Evolutionary conservation across 2,329 filamentous ascomycete genomes (phyloP), one percentile per base, ranked within the genome.

Genomic region (Fusarium sp.): DNA sequence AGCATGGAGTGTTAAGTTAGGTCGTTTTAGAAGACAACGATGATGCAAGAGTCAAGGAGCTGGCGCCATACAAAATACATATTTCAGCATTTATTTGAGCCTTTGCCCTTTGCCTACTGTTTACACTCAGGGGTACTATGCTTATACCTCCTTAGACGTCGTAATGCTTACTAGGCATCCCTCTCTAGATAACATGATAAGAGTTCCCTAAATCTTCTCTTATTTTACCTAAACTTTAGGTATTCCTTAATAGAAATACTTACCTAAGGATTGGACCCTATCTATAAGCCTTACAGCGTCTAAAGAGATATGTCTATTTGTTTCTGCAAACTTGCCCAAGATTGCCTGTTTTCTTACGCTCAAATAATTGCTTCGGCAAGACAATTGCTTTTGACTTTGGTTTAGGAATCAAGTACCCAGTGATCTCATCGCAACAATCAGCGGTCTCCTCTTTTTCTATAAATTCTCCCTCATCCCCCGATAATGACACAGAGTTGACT

Each of bases 21-120:
- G 56, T 59, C 18, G 26, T 52, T 65, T 59, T 73, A 76, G 70
- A 74, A 69, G 65, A 53, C 59, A 60, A 42, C 24, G 46, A 76
- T 62, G 60, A 67, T 54, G 29, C 42, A 57, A 58, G 53, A 39
- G 50, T 61, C 41, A 44, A 62, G 62, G 62, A 68, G 65, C 57
- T 63, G 67, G 64, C 59, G 54, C 48, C 38, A 66, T 58, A 66
- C 63, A 71, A 66, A 60, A 73, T 35, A 74, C 39, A 63, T 63
- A 58, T 53, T 55, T 50, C 28, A 52, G 33, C 31, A 46, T 33
- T 41, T 13, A 41, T 11, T 62, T 67, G 57, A 43, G 16, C 23
- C 9, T 43, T 24, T 39, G 57, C 52, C 63, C 39, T 31, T 33
- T 42, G 29, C 28, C 35, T 9, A 18, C 8, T 31, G 18, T 23